Evolutionary conservation across 345 rosid species (phyloP).

Genomic region (Populus davidiana): DNA sequence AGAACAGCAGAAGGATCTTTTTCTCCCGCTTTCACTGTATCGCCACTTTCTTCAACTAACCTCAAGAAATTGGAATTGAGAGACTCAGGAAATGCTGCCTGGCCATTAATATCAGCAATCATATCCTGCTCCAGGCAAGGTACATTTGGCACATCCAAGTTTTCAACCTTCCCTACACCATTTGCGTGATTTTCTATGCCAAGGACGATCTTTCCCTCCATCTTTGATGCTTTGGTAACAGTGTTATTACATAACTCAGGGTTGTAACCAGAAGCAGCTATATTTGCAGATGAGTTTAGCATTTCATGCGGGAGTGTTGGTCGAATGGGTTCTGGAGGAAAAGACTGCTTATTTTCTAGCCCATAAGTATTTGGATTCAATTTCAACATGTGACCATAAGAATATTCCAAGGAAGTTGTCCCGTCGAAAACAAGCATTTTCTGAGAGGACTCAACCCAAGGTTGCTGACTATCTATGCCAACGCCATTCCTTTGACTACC

Average conservation of each 20-base stretch:
- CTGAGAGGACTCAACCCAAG: constrained; percentile 49
- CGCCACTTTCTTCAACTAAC: constrained; percentile 27
- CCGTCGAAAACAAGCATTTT: constrained; percentile 57
- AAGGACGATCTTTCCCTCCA: constrained; percentile 26
- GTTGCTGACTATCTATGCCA: constrained; percentile 49
- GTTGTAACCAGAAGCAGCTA: constrained; percentile 9
- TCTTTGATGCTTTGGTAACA: constrained; percentile 33
- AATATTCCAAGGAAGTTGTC: constrained; percentile 36
- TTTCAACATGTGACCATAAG: constrained; percentile 35
- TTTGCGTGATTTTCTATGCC: constrained; percentile 38
- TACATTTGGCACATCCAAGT: constrained; percentile 17
- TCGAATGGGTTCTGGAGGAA: constrained; percentile 33
- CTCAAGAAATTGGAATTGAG: constrained; percentile 19
- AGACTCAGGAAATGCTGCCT: constrained; percentile 21
- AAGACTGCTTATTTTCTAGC: constrained; percentile 30
- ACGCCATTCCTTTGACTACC: constrained; percentile 41
- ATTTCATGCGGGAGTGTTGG: constrained; percentile 29
- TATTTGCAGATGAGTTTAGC: constrained; percentile 30
- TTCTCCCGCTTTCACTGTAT: constrained; percentile 29
- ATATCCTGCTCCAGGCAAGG: constrained; percentile 24
- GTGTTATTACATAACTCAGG: constrained; percentile 18
- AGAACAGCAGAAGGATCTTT: constrained; percentile 33
- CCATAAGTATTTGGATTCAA: constrained; percentile 29
- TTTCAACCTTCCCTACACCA: constrained; percentile 27
- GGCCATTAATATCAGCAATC: constrained; percentile 19